Conservation (phyloP, 768 basidiomycete genomes). For the Pleurotus eryngii region DNA sequence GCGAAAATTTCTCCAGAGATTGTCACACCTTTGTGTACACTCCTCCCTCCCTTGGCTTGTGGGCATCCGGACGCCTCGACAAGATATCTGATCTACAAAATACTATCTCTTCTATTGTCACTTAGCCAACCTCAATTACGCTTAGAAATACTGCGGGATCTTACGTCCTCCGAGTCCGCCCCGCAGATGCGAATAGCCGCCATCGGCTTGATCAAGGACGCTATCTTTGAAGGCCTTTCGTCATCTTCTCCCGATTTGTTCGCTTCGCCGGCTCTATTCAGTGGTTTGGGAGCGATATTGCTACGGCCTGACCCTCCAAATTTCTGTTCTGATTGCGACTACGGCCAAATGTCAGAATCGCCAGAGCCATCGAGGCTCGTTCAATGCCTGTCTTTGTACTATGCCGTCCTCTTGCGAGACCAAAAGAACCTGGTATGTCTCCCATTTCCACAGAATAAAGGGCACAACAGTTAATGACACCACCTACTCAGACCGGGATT, state of each 20-base stretch:
- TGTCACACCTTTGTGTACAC: constrained; percentile 41
- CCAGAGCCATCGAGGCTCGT: constrained; percentile 60
- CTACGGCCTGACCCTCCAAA: constrained; percentile 56
- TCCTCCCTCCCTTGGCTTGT: constrained; percentile 57
- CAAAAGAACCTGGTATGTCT: constrained; percentile 46
- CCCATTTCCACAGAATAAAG: neutral
- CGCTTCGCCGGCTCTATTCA: constrained; percentile 51
- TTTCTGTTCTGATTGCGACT: constrained; percentile 44
- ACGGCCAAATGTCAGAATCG: constrained; percentile 39
- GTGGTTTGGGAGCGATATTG: constrained; percentile 55
- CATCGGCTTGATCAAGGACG: constrained; percentile 67
- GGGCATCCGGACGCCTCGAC: constrained; percentile 55
- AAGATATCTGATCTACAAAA: constrained; percentile 60
- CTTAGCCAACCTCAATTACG: constrained; percentile 44
- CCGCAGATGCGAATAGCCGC: constrained; percentile 71
- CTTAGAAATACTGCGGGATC: constrained; percentile 52
- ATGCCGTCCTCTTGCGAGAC: constrained; percentile 61
- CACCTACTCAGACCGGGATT: constrained; percentile 45
- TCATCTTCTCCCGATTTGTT: constrained; percentile 39
- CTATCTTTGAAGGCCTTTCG: constrained; percentile 48
- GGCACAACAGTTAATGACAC: neutral
- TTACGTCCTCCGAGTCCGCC: constrained; percentile 45
- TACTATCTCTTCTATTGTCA: constrained; percentile 52
- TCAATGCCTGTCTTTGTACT: constrained; percentile 68
- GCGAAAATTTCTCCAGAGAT: constrained; percentile 39